A percentile compares a stretch with the other conserved stretches of the same genome.
These are phyloP conservation scores for Phytophthora pisi DNA, from an alignment of 352 stramenopile genomes.

Conservation along the genomic window DNA sequence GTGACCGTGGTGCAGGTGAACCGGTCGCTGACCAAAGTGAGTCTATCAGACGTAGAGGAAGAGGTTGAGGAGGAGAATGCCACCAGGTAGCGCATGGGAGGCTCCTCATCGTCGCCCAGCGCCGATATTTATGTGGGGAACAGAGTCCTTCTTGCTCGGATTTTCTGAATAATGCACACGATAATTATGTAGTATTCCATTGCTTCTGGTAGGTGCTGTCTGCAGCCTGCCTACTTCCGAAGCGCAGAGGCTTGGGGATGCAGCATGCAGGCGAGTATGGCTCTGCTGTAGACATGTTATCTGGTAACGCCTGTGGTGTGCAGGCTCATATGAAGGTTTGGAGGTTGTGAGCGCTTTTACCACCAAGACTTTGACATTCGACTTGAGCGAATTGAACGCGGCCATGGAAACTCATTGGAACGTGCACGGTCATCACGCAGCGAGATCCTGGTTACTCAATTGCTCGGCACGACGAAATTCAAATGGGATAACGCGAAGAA, in stretches of 20 bases:
- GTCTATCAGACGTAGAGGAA: conserved; percentile 32
- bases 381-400: not conserved
- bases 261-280: not conserved
- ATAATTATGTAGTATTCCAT: conserved; percentile 17
- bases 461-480: not conserved
- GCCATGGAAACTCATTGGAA: not conserved
- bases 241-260: no score
- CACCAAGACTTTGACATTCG: not conserved
- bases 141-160: conserved; percentile 11
- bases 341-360: not conserved
- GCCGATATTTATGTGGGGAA: conserved; percentile 32
- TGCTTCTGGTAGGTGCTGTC: no score
- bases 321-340: not conserved
- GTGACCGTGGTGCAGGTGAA: conserved; percentile 57
- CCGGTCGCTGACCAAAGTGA: conserved; percentile 46
- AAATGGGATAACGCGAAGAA: not conserved
- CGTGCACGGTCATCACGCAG: not conserved
- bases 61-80: conserved; percentile 12
- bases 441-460: no score
- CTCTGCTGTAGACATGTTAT: not conserved
- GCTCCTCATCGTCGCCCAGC: conserved; percentile 9
- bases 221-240: not conserved
- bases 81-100: conserved; percentile 22
- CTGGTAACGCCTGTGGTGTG: not conserved
- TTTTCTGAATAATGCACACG: conserved; percentile 21